Evolutionary conservation across 495 filamentous ascomycete species (phyloP), one percentile per base, ranked within the genome.

Genomic region (Tuber borchii): DNA sequence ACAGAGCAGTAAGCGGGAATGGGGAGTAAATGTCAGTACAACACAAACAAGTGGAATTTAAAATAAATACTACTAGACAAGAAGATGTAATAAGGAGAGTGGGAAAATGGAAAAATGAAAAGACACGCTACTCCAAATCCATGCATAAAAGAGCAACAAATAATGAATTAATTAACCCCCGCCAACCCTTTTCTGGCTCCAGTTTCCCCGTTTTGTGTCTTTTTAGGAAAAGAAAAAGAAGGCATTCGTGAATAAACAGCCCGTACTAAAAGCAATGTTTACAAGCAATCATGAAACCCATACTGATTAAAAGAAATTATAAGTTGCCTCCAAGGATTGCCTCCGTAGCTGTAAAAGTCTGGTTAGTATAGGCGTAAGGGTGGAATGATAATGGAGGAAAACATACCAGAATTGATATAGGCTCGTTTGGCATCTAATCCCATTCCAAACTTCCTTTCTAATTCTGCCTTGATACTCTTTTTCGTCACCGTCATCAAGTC

Each of bases 401-500:
- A 86, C 91, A 84, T 90, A 96, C 93, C 93, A 84, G 92, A 94
- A 83, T 93, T 96, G 84, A 98, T 97, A 85, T 97, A 98, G 48
- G 91, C 88, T 84, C 93, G 89, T 87, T 90, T 92, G 72, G 88
- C 84, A 83, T 98, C 94, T 73, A 98, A 85, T 69, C 87, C 87
- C 46, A 96, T 89, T 43, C 91, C 92, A 83, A 97, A 99, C 78
- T 94, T 88, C 81, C 88, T 87, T 86, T 99, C 96, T 75, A 99
- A 85, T 85, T 99, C 96, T 75, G 88, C 84, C 88, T 97, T 97
- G 85, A 99, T 91, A 75, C 91, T 93, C 90, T 98, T 99, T 91
- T 99, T 99, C 77, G 96, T 98, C 43, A 98, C 92, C 16, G 87
- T 93, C 95, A 99, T 99, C 80, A 99, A 86, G 86, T 99, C 96